Percentiles rank a stretch among this genome's conserved stretches.
These are phyloP conservation scores for Miscanthus sacchariflorus DNA, from an alignment of 202 grass and related monocot species.

Conservation along the genomic window DNA sequence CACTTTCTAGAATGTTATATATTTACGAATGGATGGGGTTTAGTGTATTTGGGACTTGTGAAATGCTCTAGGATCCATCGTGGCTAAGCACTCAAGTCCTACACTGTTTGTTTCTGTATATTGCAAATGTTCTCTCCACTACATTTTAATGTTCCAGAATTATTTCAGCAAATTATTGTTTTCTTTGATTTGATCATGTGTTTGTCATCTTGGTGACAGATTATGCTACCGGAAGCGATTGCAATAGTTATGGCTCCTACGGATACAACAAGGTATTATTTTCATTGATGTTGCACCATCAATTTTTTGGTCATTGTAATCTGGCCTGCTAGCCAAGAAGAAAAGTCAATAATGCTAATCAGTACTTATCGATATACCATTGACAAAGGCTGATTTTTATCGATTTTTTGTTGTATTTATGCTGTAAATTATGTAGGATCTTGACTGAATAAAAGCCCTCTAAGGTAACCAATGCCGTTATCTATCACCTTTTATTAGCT, in stretches of 20 bases:
- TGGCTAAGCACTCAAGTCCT: not conserved
- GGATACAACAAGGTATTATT: constrained; percentile 82
- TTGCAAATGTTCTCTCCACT: too few relatives aligned
- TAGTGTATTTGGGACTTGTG: not conserved
- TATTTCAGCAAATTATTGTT: constrained; percentile 13
- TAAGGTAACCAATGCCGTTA: not conserved
- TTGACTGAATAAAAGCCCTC: not conserved
- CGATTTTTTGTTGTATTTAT: not conserved
- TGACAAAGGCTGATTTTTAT: not conserved
- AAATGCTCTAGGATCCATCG: constrained; percentile 24
- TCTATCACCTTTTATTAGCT: constrained; percentile 1
- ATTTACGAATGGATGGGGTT: not conserved
- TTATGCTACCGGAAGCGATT: constrained; percentile 99
- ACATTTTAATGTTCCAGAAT: constrained; percentile 14
- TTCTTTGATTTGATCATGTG: constrained; percentile 17
- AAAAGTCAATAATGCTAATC: constrained; percentile 11
- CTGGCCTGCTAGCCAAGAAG: constrained; percentile 11
- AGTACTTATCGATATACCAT: not conserved
- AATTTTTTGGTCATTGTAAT: constrained; percentile 21
- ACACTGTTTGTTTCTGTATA: constrained; percentile 3
- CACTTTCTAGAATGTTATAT: not conserved
- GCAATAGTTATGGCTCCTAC: constrained; percentile 99
- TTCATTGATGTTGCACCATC: not conserved
- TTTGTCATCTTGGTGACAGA: constrained; percentile 54
- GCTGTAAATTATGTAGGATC: not conserved